Conservation (phyloP, 2,329 filamentous ascomycete species). For the Penicillium janthinellum region DNA sequence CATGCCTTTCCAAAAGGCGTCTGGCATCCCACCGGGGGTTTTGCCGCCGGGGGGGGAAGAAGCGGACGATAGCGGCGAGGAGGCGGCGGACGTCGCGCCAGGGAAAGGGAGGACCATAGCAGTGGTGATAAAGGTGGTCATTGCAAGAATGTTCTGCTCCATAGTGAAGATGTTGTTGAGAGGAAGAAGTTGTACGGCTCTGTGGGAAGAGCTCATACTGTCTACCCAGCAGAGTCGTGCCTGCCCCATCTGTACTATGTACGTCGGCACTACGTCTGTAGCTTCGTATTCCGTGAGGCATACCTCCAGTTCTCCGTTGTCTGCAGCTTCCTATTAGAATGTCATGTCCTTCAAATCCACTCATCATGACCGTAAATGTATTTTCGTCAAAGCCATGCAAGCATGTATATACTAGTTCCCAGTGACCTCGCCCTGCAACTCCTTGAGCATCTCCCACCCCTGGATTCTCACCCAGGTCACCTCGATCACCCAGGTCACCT, state of each 20-base stretch:
- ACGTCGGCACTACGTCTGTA: not conserved
- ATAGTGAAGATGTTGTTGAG: not conserved
- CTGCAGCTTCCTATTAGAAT: not conserved
- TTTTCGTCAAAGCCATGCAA: conserved; percentile 8
- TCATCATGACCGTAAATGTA: too few relatives aligned
- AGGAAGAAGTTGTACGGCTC: not conserved
- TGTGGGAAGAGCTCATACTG: not conserved
- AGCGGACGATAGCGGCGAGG: too few relatives aligned
- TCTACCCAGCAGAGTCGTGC: not conserved
- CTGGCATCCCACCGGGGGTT: too few relatives aligned
- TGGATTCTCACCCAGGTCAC: too few relatives aligned
- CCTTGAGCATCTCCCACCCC: conserved; percentile 43
- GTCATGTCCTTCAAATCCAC: too few relatives aligned
- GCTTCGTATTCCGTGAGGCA: not conserved
- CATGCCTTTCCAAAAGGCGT: too few relatives aligned
- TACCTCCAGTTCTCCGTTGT: not conserved
- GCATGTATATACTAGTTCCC: conserved; percentile 27
- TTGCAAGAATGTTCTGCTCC: too few relatives aligned
- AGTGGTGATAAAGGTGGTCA: too few relatives aligned
- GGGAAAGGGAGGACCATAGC: too few relatives aligned
- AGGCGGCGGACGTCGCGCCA: too few relatives aligned
- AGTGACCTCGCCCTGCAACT: conserved; percentile 41
- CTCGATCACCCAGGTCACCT: too few relatives aligned
- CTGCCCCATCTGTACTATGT: not conserved
- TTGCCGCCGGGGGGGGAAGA: too few relatives aligned